phyloP scores from a whole-genome alignment of 164 flowering plant genomes.

The Berberis thunbergii region DNA sequence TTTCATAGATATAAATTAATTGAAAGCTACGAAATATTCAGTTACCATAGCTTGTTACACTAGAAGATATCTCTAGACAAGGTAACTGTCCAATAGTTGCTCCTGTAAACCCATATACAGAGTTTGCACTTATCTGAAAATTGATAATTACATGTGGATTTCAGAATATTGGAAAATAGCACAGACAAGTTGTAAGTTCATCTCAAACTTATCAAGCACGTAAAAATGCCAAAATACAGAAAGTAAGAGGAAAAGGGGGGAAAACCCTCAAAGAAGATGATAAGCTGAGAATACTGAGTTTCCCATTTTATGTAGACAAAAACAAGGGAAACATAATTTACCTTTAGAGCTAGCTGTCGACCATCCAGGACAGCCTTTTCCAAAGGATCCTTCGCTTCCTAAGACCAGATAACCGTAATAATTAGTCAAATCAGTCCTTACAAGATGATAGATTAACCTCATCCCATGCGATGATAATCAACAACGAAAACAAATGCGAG shows the following conservation, averaged over 20 bases:
- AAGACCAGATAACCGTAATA: conserved; percentile 8
- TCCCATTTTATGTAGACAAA: too few species aligned
- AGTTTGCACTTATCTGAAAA: conserved; percentile 94
- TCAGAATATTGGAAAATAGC: neutral
- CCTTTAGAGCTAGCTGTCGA: conserved; percentile 95
- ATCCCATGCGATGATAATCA: neutral
- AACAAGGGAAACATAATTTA: conserved; percentile 10
- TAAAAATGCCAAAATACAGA: too few species aligned
- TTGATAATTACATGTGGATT: neutral
- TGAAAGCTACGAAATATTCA: neutral
- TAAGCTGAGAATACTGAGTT: too few species aligned
- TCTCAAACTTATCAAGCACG: too few species aligned
- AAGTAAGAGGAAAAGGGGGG: too few species aligned
- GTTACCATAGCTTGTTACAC: conserved; percentile 97
- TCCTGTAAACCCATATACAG: conserved; percentile 99
- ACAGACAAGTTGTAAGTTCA: neutral
- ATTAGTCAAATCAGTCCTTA: conserved; percentile 2
- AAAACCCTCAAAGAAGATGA: too few species aligned
- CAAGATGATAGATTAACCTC: neutral
- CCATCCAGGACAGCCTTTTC: conserved; percentile 98
- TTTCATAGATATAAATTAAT: neutral
- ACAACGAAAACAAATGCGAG: neutral
- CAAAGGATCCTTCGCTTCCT: conserved; percentile 97
- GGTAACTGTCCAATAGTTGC: conserved; percentile 96
- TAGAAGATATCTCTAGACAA: conserved; percentile 94